Percentiles rank a stretch among this genome's conserved stretches.
Conservation (phyloP, 352 stramenopile genomes). For the Phytophthora brassicae region DNA sequence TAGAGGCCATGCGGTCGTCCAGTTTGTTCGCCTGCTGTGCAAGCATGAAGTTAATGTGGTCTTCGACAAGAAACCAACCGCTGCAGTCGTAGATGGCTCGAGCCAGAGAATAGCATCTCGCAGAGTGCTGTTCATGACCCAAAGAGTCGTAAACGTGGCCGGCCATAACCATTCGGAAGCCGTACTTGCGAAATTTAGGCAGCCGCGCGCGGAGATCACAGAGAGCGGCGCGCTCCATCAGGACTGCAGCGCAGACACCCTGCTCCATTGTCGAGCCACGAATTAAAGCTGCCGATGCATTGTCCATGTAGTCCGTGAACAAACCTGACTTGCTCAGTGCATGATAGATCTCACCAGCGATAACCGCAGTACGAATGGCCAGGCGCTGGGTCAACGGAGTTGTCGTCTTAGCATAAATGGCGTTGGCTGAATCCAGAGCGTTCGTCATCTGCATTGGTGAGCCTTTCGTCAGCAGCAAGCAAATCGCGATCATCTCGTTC, state of each 20-base stretch:
- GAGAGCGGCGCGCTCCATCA: conserved; percentile 78
- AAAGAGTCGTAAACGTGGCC: conserved; percentile 82
- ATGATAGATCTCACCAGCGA: conserved; percentile 83
- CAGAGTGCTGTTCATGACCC: conserved; percentile 70
- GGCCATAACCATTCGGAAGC: conserved; percentile 90
- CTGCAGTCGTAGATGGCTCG: conserved; percentile 80
- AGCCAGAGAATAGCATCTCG: conserved; percentile 79
- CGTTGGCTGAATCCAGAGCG: conserved; percentile 65
- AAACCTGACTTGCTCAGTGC: conserved; percentile 70
- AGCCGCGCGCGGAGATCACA: conserved; percentile 71
- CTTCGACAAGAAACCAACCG: conserved; percentile 85
- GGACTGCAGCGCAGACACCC: conserved; percentile 79
- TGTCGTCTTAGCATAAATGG: conserved; percentile 64
- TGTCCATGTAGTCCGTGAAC: conserved; percentile 89
- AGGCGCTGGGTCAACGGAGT: conserved; percentile 50
- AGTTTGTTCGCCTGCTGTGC: conserved; percentile 80
- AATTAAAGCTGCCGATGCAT: conserved; percentile 79
- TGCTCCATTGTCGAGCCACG: conserved; percentile 85
- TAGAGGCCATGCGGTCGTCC: conserved; percentile 77
- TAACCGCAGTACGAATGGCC: conserved; percentile 63
- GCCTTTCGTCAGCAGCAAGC: conserved; percentile 73
- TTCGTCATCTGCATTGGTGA: conserved; percentile 86
- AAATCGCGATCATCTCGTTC: conserved; percentile 90
- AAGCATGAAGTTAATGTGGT: conserved; percentile 89
- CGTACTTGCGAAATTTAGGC: conserved; percentile 87